These are phyloP conservation scores for Citrus hindsii DNA, from an alignment of 345 rosid species.

Conservation along the genomic window DNA sequence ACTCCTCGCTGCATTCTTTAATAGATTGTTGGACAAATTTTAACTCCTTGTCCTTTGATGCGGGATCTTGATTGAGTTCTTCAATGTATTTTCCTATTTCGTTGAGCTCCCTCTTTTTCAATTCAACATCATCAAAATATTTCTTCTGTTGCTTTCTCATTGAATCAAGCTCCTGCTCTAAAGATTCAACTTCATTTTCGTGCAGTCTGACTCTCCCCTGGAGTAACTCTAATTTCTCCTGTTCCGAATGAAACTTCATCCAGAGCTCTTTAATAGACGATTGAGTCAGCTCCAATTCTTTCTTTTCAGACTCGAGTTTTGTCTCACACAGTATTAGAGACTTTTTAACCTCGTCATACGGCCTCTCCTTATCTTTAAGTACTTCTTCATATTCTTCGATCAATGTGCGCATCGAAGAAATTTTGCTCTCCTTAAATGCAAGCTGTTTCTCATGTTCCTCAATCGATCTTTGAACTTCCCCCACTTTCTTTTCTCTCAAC, in stretches of 20 bases:
- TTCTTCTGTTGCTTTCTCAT: neutral
- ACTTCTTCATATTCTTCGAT: slow-evolving; percentile 9
- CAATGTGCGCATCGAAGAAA: slow-evolving; percentile 3
- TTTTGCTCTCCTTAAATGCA: neutral
- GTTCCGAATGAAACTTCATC: slow-evolving; percentile 13
- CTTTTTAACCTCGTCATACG: slow-evolving; percentile 3
- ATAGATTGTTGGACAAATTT: slow-evolving; percentile 16
- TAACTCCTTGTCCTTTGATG: neutral
- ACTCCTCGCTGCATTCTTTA: slow-evolving; percentile 13
- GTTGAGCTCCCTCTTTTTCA: slow-evolving; percentile 10
- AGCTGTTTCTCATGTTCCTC: slow-evolving; percentile 1
- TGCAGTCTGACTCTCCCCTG: neutral
- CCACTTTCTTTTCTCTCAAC: slow-evolving; percentile 8
- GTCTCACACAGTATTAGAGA: slow-evolving; percentile 2
- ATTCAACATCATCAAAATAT: slow-evolving; percentile 10
- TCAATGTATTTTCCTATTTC: neutral
- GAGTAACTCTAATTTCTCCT: slow-evolving; percentile 12
- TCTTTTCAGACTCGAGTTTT: neutral
- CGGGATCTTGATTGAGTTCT: neutral
- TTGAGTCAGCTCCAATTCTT: slow-evolving; percentile 6
- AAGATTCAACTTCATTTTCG: slow-evolving; percentile 10
- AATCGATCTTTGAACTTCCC: neutral
- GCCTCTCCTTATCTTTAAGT: slow-evolving; percentile 7
- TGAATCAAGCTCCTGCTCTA: slow-evolving; percentile 19
- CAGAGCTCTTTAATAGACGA: slow-evolving; percentile 10